Percentiles rank a stretch among this genome's conserved stretches.
These are phyloP conservation scores for Nakazawaea sp. DNA, from an alignment of 805 yeast genomes.

Conservation along the genomic window DNA sequence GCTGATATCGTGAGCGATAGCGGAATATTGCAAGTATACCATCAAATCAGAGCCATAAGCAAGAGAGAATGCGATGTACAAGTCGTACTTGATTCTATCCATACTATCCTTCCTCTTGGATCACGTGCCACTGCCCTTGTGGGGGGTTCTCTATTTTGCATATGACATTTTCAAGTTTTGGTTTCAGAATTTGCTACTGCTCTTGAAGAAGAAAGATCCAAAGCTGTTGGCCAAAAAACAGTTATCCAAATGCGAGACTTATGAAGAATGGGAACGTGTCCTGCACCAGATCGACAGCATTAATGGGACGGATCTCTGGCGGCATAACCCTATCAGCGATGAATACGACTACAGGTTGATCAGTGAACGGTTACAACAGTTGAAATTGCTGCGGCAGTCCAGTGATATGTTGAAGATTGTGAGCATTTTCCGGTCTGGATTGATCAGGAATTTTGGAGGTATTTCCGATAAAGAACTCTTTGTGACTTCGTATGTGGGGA, in stretches of 20 bases:
- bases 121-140: slow-evolving; percentile 19
- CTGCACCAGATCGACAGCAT: slow-evolving; percentile 43
- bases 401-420: slow-evolving; percentile 53
- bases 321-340: slow-evolving; percentile 75
- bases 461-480: slow-evolving; percentile 74
- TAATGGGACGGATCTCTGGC: slow-evolving; percentile 56
- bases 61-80: too few species aligned
- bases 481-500: slow-evolving; percentile 79
- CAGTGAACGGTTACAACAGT: slow-evolving; percentile 58
- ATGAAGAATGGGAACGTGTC: slow-evolving; percentile 63
- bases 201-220: slow-evolving; percentile 34
- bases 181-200: slow-evolving; percentile 29
- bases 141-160: slow-evolving; percentile 26
- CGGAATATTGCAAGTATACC: too few species aligned
- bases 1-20: too few species aligned
- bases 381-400: slow-evolving; percentile 54
- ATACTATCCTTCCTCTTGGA: slow-evolving; percentile 5
- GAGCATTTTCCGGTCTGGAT: slow-evolving; percentile 71
- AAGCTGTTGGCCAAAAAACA: slow-evolving; percentile 40
- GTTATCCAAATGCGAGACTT: slow-evolving; percentile 45
- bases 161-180: slow-evolving; percentile 41
- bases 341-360: slow-evolving; percentile 83
- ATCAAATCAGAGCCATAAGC: too few species aligned
- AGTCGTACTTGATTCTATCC: slow-evolving; percentile 5
- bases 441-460: slow-evolving; percentile 87